Evolutionary conservation across 2,329 filamentous ascomycete species (phyloP), one percentile per base, ranked within the genome.

Genomic region (Pyricularia pennisetigena): DNA sequence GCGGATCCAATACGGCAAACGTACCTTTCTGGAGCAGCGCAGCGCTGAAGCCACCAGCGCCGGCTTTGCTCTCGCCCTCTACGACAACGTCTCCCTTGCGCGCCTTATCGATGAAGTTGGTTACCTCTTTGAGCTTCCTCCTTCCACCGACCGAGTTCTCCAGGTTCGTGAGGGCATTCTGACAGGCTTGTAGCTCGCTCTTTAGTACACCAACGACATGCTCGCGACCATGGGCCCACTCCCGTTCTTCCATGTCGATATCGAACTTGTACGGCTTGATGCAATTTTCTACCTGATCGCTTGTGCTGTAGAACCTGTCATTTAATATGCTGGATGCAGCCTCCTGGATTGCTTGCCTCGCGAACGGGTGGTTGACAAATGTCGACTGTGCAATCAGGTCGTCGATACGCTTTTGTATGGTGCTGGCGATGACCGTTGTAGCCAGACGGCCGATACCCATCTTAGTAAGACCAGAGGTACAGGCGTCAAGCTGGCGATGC

Each of bases 191-290:
- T 4, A 99, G 83, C 77, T 99, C 95, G 66, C 90, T 89, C 78
- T 96, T 96, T n/a, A 99, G 81, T 1, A 95, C 88, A 9, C 83
- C 85, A 57, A 88, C 85, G 1, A 94, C 90, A 73, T 96, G 95
- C 64, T 97, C 93, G 67, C 94, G 85, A 0, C 93, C 94, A 70
- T 91, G 88, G 3, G 83, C 78, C 95, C 95, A 99, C 77, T 99
- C 96, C 8, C 88, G 84, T 57, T 94, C 91, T 74, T 97, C 93
- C 63, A 99, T 89, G 73, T 99, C 95, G 69, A 99, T 97, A 71
- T 97, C 93, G 73, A 94, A 98, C 77, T 99, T 99, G 82, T 94
- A 99, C 0, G 96, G 95, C 78, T 99, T 99, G 79, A 99, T 96
- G 76, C 94, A 99, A 76, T 98, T 98, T 78, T 99, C 95, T 0